These are phyloP conservation scores for Jatropha podagrica DNA, from an alignment of 441 rosid genomes.

Conservation along the genomic window DNA sequence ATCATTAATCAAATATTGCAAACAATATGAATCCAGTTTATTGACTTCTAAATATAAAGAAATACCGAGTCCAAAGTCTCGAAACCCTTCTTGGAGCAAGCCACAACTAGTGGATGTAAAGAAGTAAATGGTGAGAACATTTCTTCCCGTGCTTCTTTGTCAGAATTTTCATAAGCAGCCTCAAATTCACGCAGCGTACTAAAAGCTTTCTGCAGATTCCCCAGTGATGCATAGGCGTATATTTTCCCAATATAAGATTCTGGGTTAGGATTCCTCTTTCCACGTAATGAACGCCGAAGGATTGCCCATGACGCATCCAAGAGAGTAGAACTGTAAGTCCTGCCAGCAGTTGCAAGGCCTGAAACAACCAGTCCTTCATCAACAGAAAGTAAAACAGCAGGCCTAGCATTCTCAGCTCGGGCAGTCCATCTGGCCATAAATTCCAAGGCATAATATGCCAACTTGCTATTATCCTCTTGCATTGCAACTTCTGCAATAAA, in stretches of 20 bases:
- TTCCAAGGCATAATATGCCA: conserved; percentile 78
- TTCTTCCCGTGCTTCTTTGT: conserved; percentile 51
- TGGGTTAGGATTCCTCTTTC: conserved; percentile 67
- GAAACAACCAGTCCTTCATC: conserved; percentile 85
- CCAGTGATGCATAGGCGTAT: conserved; percentile 70
- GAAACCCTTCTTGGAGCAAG: conserved; percentile 85
- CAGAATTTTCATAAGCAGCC: conserved; percentile 48
- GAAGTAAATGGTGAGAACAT: conserved; percentile 86
- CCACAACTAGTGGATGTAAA: conserved; percentile 70
- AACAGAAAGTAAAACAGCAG: conserved; percentile 55
- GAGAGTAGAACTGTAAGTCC: conserved; percentile 64
- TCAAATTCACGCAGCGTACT: conserved; percentile 69
- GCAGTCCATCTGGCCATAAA: conserved; percentile 86
- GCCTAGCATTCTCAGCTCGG: conserved; percentile 62
- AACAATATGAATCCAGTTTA: background rate
- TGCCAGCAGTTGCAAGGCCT: conserved; percentile 81
- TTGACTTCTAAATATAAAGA: conserved; percentile 14
- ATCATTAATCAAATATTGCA: background rate
- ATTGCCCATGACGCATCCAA: conserved; percentile 83
- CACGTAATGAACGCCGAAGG: conserved; percentile 62
- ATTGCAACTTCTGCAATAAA: conserved; percentile 68
- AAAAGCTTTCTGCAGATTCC: conserved; percentile 76
- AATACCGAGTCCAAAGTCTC: conserved; percentile 86
- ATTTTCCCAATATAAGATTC: conserved; percentile 78
- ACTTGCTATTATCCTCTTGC: conserved; percentile 69